Conservation (phyloP, 805 yeast genomes). For the Starmerella roubikii region DNA sequence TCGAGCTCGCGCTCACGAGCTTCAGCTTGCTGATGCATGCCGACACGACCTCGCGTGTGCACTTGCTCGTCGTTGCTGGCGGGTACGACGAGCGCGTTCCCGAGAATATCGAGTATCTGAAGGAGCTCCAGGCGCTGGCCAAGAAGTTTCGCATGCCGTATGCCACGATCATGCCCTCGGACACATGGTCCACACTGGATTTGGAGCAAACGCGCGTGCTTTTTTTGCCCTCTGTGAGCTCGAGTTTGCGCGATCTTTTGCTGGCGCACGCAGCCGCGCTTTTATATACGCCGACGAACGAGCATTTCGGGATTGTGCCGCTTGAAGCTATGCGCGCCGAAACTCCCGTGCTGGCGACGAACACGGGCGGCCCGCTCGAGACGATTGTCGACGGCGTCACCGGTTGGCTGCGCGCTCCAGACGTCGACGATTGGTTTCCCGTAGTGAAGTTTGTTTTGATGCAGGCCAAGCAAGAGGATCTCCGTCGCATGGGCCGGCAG, state of each 20-base stretch:
- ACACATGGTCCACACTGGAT: constrained; percentile 12
- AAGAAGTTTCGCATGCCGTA: constrained; percentile 33
- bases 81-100: constrained; percentile 69
- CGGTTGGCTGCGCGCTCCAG: constrained; percentile 29
- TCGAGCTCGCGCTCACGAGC: constrained; percentile 61
- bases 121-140: constrained; percentile 43
- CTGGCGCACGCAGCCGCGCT: constrained; percentile 45
- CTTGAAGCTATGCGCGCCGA: constrained; percentile 82
- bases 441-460: constrained; percentile 23
- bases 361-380: constrained; percentile 89
- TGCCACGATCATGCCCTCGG: constrained; percentile 30
- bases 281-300: constrained; percentile 78
- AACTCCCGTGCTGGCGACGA: constrained; percentile 72
- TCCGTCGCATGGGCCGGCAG: constrained; percentile 22
- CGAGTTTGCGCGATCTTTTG: constrained; percentile 49
- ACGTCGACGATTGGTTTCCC: constrained; percentile 26
- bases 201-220: constrained; percentile 34
- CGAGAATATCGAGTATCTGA: constrained; percentile 64
- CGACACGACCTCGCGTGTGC: constrained; percentile 24
- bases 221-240: constrained; percentile 70
- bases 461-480: constrained; percentile 16
- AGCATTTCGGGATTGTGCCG: constrained; percentile 97
- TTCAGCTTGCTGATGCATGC: constrained; percentile 35
- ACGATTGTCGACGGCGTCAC: constrained; percentile 38
- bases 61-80: constrained; percentile 62